Evolutionary conservation across 2,329 filamentous ascomycete genomes (phyloP), one percentile per base, ranked within the genome.

Genomic region (Xylariomycetidae sp.): DNA sequence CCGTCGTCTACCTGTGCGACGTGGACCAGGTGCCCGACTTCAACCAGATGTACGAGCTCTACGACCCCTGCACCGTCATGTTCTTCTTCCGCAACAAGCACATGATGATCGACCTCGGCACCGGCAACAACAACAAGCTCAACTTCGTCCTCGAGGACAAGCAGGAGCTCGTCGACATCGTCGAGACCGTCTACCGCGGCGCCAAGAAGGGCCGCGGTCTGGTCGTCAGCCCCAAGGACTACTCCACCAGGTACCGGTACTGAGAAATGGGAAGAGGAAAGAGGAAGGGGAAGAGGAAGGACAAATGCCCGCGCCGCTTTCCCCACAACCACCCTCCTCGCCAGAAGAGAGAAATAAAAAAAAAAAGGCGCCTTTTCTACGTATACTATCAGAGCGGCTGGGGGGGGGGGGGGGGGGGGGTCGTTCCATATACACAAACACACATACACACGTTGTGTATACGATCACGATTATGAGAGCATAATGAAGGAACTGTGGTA

Each of bases 51-150:
- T 96, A 96, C 70, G 80, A 88, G 57, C 71, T 89, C 5, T 89
- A 92, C 69, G 86, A 98, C 57, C 81, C 88, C 1, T 87, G 89
- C 66, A 94, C 92, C 3, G 81, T 97, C 62, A 96, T 96, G 85
- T 94, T 72, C 70, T 95, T 95, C 73, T 95, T 89, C 70, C 80
- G 90, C 42, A 98, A 98, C 61, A 98, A 98, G 62, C 88, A 96
- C 65, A 97, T 97, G 80, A 94, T 94, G 85, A 88, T 85, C 61
- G 90, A 97, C 76, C 88, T 96, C 50, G 90, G 90, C 29, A 98
- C 92, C 2, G 92, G 92, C 46, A 95, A 98, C 67, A 98, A 98
- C 64, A 98, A 98, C 62, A 97, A 97, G 63, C 71, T 96, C 49
- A 96, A 96, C 59, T 95, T 88, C 82, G 87, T 95, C 30, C 70